Conservation (phyloP, 2,329 filamentous ascomycete species). For the Capronia americana region DNA sequence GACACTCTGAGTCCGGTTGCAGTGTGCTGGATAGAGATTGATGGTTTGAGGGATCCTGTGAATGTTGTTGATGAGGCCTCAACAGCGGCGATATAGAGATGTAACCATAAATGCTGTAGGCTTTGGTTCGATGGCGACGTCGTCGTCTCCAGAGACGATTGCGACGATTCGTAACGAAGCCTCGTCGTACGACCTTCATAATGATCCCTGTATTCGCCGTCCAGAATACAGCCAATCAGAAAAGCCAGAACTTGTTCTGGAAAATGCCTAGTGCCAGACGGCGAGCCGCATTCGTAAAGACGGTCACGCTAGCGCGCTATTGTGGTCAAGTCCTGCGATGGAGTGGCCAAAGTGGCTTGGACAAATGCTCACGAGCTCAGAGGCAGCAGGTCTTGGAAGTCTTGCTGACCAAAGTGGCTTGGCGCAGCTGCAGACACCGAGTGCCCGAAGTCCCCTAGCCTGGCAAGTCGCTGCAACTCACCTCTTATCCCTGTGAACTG, state of each 20-base stretch:
- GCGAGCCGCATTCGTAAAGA: not conserved
- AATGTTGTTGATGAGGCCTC: not conserved
- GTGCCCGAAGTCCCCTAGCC: not conserved
- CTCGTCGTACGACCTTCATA: not conserved
- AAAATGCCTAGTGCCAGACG: not conserved
- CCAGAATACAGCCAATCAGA: not conserved
- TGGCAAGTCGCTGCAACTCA: not conserved
- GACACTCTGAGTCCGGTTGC: too few relatives aligned
- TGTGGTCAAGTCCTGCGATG: too few relatives aligned
- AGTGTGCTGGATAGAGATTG: too few relatives aligned
- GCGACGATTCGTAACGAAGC: not conserved
- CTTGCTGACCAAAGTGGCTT: not conserved
- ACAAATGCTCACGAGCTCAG: too few relatives aligned
- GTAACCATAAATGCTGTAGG: not conserved
- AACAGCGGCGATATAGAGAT: not conserved
- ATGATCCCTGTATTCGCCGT: not conserved
- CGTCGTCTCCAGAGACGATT: not conserved
- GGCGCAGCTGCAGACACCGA: not conserved
- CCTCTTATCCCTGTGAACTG: not conserved
- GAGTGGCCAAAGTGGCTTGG: too few relatives aligned
- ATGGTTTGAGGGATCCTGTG: not conserved
- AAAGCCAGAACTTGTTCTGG: not conserved
- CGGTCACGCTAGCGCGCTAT: not conserved
- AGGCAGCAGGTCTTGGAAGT: too few relatives aligned
- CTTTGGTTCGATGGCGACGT: not conserved